Percentiles rank a stretch among this genome's conserved stretches.
Conservation (phyloP, 129 eudicot species). For the Pulicaria dysenterica region DNA sequence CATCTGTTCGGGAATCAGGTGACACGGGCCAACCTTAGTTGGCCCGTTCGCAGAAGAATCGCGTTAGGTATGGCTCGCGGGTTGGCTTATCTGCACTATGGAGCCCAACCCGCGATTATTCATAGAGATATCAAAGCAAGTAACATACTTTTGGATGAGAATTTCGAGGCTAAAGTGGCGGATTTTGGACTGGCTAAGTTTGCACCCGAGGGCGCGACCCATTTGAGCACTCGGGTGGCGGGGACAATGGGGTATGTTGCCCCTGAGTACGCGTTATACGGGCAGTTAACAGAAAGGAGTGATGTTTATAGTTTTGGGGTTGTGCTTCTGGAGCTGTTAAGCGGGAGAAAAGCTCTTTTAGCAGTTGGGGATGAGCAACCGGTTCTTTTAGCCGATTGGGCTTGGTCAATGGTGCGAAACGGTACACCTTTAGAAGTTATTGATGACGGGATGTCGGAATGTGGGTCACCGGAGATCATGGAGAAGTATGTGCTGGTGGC, state of each 20-base stretch:
- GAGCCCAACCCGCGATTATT: constrained; percentile 74
- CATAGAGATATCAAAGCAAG: constrained; percentile 94
- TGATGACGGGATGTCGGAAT: constrained; percentile 60
- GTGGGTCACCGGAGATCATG: constrained; percentile 60
- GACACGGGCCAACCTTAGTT: constrained; percentile 41
- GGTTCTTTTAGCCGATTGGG: constrained; percentile 79
- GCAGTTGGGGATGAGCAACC: constrained; percentile 58
- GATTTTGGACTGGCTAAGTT: constrained; percentile 95
- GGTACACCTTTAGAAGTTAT: constrained; percentile 75
- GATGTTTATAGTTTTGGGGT: constrained; percentile 96
- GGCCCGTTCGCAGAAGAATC: constrained; percentile 76
- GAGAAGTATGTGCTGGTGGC: constrained; percentile 82
- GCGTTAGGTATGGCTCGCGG: constrained; percentile 86
- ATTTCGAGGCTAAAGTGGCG: constrained; percentile 78
- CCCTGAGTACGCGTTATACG: constrained; percentile 91
- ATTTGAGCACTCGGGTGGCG: constrained; percentile 88
- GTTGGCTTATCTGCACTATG: constrained; percentile 77
- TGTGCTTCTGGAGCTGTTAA: constrained; percentile 81
- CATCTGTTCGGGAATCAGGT: constrained; percentile 54
- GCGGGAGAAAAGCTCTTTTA: constrained; percentile 82
- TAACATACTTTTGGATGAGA: constrained; percentile 81
- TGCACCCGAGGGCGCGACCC: constrained; percentile 85
- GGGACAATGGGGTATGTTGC: constrained; percentile 98
- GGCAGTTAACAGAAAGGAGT: constrained; percentile 84
- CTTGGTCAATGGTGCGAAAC: constrained; percentile 76